These are phyloP conservation scores for Taiozyma onychis DNA, from an alignment of 1,139 yeast species.

Conservation along the genomic window DNA sequence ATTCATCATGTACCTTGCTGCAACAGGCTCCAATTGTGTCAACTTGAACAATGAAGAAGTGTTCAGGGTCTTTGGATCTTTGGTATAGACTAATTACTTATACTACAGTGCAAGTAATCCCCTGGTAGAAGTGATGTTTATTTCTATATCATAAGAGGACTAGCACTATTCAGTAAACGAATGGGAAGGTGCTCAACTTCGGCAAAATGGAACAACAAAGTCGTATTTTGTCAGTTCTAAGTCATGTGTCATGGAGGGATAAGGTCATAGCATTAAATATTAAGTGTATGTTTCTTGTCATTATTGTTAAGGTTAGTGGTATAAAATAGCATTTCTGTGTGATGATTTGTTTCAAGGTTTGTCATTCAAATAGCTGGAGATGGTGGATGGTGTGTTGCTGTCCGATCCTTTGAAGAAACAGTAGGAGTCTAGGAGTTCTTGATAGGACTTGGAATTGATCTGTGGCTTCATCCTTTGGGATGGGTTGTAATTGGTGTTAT, in stretches of 20 bases:
- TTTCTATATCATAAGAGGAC: neutral
- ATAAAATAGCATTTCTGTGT: too few species aligned
- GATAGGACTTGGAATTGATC: constrained; percentile 57
- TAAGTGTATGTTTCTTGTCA: neutral
- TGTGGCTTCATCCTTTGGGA: constrained; percentile 25
- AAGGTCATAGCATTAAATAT: too few species aligned
- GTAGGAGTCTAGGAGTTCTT: constrained; percentile 63
- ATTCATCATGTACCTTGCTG: neutral
- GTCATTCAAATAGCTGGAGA: neutral
- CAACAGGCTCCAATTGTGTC: neutral
- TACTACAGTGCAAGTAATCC: too few species aligned
- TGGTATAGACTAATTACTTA: too few species aligned
- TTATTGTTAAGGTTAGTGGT: too few species aligned
- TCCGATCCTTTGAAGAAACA: constrained; percentile 46
- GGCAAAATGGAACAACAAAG: too few species aligned
- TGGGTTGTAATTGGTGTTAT: neutral
- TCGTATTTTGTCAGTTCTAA: too few species aligned
- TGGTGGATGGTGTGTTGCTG: neutral
- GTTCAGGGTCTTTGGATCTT: too few species aligned
- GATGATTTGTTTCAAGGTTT: neutral
- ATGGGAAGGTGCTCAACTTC: too few species aligned
- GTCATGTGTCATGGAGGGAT: too few species aligned
- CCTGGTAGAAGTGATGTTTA: neutral
- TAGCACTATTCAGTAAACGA: too few species aligned
- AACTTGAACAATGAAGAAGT: neutral